Evolutionary conservation across 352 stramenopile species (phyloP).

Genomic region (Pythium rhizo-oryzae): DNA sequence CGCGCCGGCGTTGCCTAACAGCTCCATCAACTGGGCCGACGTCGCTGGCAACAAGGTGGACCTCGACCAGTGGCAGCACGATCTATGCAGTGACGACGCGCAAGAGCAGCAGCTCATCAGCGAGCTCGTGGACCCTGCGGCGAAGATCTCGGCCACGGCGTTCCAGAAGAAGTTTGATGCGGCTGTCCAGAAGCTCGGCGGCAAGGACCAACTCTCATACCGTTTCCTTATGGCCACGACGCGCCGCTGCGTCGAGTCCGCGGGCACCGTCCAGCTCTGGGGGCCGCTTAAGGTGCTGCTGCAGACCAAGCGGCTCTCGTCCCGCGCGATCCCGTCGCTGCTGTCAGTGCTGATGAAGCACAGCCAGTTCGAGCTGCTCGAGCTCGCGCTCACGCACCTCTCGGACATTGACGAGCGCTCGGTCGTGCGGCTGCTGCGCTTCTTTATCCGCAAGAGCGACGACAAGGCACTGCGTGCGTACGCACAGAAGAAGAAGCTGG

Average conservation of each 20-base stretch:
- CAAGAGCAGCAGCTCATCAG: slow-evolving; percentile 58
- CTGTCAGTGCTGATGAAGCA: slow-evolving; percentile 67
- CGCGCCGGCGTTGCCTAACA: slow-evolving; percentile 46
- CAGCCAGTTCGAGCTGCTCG: slow-evolving; percentile 65
- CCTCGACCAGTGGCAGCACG: slow-evolving; percentile 44
- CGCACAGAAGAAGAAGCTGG: slow-evolving; percentile 34
- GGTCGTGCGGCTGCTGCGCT: slow-evolving; percentile 71
- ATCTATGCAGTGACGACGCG: slow-evolving; percentile 49
- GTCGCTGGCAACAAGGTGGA: slow-evolving; percentile 41
- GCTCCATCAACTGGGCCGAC: slow-evolving; percentile 44
- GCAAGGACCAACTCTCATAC: slow-evolving; percentile 44
- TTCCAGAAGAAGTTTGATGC: slow-evolving; percentile 59
- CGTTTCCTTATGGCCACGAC: slow-evolving; percentile 63
- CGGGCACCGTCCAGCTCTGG: slow-evolving; percentile 55
- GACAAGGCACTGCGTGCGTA: slow-evolving; percentile 42
- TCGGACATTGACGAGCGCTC: slow-evolving; percentile 80
- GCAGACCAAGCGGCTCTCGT: slow-evolving; percentile 58
- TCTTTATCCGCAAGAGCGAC: slow-evolving; percentile 69
- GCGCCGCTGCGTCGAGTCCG: slow-evolving; percentile 58
- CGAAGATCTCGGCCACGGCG: slow-evolving; percentile 40
- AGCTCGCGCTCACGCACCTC: slow-evolving; percentile 63
- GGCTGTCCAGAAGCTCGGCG: slow-evolving; percentile 37
- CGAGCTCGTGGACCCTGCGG: slow-evolving; percentile 45
- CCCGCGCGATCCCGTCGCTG: slow-evolving; percentile 61
- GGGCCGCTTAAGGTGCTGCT: slow-evolving; percentile 52